These are phyloP conservation scores for Geranium incanum DNA, from an alignment of 441 rosid genomes.

Conservation along the genomic window DNA sequence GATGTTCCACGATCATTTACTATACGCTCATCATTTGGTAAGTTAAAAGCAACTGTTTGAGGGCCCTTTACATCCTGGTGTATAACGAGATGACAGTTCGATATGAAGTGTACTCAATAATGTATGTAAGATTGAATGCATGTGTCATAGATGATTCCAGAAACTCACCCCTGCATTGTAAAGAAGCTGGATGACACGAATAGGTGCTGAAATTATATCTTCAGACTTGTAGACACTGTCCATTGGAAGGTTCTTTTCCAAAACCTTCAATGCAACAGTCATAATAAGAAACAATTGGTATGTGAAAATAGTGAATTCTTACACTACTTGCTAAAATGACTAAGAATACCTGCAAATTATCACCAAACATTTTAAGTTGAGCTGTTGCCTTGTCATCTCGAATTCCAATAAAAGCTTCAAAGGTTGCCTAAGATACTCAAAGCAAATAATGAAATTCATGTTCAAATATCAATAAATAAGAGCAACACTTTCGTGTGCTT, in stretches of 20 bases:
- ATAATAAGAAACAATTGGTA: slow-evolving; percentile 19
- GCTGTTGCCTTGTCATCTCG: slow-evolving; percentile 80
- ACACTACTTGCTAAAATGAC: slow-evolving; percentile 16
- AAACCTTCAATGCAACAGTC: slow-evolving; percentile 33
- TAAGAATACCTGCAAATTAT: slow-evolving; percentile 59
- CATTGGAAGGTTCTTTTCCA: slow-evolving; percentile 89
- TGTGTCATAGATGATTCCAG: slow-evolving; percentile 6
- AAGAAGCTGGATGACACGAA: slow-evolving; percentile 79
- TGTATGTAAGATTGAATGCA: not conserved
- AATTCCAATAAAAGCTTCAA: slow-evolving; percentile 80
- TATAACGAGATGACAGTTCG: slow-evolving; percentile 11
- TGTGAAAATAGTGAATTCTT: not conserved
- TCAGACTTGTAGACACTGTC: slow-evolving; percentile 62
- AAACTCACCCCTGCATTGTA: slow-evolving; percentile 82
- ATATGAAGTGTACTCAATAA: slow-evolving; percentile 2
- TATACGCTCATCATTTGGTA: slow-evolving; percentile 89
- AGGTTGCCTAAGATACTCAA: slow-evolving; percentile 50
- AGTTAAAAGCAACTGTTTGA: slow-evolving; percentile 90
- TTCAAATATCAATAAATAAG: slow-evolving; percentile 7
- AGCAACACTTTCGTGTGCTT: slow-evolving; percentile 2
- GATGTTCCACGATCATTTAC: slow-evolving; percentile 90
- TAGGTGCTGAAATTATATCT: slow-evolving; percentile 79
- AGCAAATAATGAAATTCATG: slow-evolving; percentile 18
- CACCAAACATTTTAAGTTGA: slow-evolving; percentile 80
- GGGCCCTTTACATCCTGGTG: slow-evolving; percentile 92